Evolutionary conservation across 1,284 basidiomycete genomes (phyloP).

Genomic region (Trichosporon ovoides): DNA sequence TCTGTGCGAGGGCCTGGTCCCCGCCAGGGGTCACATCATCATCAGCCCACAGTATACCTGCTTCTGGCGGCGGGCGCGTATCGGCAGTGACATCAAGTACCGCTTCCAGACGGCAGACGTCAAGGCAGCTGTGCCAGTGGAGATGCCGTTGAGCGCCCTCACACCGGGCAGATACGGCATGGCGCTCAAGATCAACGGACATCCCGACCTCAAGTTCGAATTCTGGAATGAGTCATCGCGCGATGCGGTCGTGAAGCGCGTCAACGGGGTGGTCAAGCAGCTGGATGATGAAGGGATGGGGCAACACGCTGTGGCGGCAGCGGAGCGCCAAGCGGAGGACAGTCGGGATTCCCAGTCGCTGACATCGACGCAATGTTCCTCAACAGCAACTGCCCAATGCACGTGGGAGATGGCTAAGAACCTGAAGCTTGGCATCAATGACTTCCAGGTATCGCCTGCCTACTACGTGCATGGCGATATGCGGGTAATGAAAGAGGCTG

Average conservation of each 20-base stretch:
- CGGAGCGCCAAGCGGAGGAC: too few species aligned
- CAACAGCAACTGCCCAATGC: neutral
- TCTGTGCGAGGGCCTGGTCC: conserved; percentile 31
- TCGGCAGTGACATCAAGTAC: conserved; percentile 51
- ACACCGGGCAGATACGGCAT: conserved; percentile 52
- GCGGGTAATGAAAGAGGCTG: conserved; percentile 20
- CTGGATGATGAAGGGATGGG: conserved; percentile 5
- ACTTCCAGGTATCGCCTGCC: conserved; percentile 15
- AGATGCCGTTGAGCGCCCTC: conserved; percentile 33
- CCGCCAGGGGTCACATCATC: conserved; percentile 46
- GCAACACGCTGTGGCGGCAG: neutral
- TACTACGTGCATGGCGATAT: neutral
- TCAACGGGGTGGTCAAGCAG: conserved; percentile 22
- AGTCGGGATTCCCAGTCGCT: too few species aligned
- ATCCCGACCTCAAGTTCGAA: conserved; percentile 54
- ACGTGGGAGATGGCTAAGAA: neutral
- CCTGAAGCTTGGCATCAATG: conserved; percentile 1
- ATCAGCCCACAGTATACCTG: conserved; percentile 42
- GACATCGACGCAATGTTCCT: too few species aligned
- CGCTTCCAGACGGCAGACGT: conserved; percentile 54
- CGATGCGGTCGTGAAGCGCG: conserved; percentile 49
- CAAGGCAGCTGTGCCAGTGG: conserved; percentile 45
- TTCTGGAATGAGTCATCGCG: conserved; percentile 53
- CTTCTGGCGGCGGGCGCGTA: conserved; percentile 44
- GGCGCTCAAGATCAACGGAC: conserved; percentile 54